A percentile compares a stretch with the other conserved stretches of the same genome.
These are phyloP conservation scores for Solanum pennellii DNA, from an alignment of 257 asterid genomes.

Conservation along the genomic window DNA sequence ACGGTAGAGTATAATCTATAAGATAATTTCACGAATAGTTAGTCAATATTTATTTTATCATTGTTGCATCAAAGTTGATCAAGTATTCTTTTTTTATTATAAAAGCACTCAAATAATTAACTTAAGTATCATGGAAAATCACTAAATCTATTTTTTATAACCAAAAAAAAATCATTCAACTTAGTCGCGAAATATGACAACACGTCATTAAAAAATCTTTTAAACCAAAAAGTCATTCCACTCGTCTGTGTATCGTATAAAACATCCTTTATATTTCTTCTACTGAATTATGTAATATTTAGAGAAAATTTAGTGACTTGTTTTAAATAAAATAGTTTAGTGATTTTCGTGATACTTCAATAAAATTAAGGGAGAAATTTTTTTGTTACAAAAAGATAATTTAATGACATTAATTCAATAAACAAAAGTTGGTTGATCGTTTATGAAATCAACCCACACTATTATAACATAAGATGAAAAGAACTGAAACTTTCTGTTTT, in stretches of 20 bases:
- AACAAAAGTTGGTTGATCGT: not conserved
- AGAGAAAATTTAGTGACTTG: not conserved
- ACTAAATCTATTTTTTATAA: not conserved
- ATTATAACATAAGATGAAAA: not conserved
- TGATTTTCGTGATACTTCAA: not conserved
- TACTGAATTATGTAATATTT: not conserved
- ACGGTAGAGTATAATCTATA: too few species aligned
- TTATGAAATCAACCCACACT: not conserved
- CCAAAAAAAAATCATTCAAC: not conserved
- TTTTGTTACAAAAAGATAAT: not conserved
- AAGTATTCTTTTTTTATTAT: not conserved
- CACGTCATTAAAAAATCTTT: not conserved
- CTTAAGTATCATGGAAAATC: not conserved
- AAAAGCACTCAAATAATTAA: not conserved
- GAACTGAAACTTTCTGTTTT: not conserved
- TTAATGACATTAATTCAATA: not conserved
- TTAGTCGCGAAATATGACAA: not conserved
- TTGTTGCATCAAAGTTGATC: not conserved
- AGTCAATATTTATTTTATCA: not conserved
- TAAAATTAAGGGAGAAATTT: not conserved
- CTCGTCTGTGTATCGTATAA: not conserved
- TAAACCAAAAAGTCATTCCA: not conserved
- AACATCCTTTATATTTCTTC: not conserved
- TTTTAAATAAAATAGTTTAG: not conserved
- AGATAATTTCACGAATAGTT: not conserved